These are phyloP conservation scores for Pilatotrama ljubarskyi DNA, from an alignment of 768 basidiomycete species.

Conservation along the genomic window DNA sequence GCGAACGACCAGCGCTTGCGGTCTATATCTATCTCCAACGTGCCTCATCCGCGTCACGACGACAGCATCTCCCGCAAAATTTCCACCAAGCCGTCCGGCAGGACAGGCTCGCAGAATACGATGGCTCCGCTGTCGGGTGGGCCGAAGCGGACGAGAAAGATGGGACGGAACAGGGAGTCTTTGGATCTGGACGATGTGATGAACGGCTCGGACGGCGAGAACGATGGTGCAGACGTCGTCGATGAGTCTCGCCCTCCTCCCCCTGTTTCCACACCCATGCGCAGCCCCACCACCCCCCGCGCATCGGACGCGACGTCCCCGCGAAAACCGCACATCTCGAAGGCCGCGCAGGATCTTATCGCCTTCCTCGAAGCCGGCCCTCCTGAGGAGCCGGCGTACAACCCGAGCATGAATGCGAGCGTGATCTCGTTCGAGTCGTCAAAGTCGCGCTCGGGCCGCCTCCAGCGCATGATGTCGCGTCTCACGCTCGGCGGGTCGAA, in stretches of 20 bases:
- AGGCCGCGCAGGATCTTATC: slow-evolving; percentile 49
- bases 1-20: slow-evolving; percentile 19
- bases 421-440: slow-evolving; percentile 42
- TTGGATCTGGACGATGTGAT: slow-evolving; percentile 76
- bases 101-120: slow-evolving; percentile 12
- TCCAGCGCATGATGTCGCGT: slow-evolving; percentile 84
- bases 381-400: slow-evolving; percentile 39
- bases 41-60: slow-evolving; percentile 23
- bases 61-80: slow-evolving; percentile 13
- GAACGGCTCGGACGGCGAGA: slow-evolving; percentile 68
- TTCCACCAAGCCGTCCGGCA: background rate
- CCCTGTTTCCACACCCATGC: background rate
- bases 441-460: slow-evolving; percentile 48
- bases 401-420: slow-evolving; percentile 38
- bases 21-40: slow-evolving; percentile 28
- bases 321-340: slow-evolving; percentile 39
- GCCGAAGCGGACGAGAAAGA: slow-evolving; percentile 52
- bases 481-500: slow-evolving; percentile 48
- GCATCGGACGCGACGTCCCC: slow-evolving; percentile 6
- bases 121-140: background rate
- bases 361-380: slow-evolving; percentile 62
- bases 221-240: slow-evolving; percentile 21
- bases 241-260: background rate
- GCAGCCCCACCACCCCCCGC: slow-evolving; percentile 14
- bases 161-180: slow-evolving; percentile 62